Evolutionary conservation across 2,329 filamentous ascomycete species (phyloP).

Genomic region (Fusarium hostae): DNA sequence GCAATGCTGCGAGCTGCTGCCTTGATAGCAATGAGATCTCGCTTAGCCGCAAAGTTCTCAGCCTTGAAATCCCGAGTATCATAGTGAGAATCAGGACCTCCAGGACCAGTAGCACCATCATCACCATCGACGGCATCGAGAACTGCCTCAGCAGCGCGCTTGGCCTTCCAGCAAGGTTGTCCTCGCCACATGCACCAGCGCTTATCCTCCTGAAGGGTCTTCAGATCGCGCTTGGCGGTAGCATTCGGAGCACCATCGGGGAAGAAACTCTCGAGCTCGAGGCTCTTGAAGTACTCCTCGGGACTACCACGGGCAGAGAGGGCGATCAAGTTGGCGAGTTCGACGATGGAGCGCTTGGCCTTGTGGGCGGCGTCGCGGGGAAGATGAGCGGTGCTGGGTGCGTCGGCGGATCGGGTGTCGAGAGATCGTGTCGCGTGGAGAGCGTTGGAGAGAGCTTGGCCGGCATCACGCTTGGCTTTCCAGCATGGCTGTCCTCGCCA

Average conservation of each 20-base stretch:
- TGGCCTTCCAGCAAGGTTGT: constrained; percentile 53
- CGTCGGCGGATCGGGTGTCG: constrained; percentile 41
- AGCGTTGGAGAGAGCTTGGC: constrained; percentile 48
- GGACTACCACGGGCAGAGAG: constrained; percentile 46
- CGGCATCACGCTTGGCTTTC: constrained; percentile 55
- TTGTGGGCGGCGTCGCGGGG: constrained; percentile 51
- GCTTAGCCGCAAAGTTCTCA: constrained; percentile 53
- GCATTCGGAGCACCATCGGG: constrained; percentile 41
- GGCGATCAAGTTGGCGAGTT: constrained; percentile 53
- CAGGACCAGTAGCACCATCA: constrained; percentile 40
- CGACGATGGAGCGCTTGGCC: constrained; percentile 52
- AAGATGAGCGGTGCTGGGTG: constrained; percentile 36
- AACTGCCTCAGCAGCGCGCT: constrained; percentile 45
- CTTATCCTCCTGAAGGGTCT: constrained; percentile 42
- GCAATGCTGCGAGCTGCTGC: constrained; percentile 45
- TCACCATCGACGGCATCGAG: constrained; percentile 44
- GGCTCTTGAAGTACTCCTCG: constrained; percentile 47
- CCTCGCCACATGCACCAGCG: constrained; percentile 47
- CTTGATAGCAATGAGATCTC: constrained; percentile 46
- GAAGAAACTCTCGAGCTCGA: constrained; percentile 46
- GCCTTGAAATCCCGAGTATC: constrained; percentile 37
- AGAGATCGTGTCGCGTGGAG: constrained; percentile 41
- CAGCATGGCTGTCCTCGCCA: constrained; percentile 55
- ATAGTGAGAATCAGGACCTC: constrained; percentile 37
- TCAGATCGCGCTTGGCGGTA: constrained; percentile 32